A percentile compares a stretch with the other conserved stretches of the same genome.
Evolutionary conservation across 2,329 filamentous ascomycete genomes (phyloP).

Genomic region (Capronia epimyces): DNA sequence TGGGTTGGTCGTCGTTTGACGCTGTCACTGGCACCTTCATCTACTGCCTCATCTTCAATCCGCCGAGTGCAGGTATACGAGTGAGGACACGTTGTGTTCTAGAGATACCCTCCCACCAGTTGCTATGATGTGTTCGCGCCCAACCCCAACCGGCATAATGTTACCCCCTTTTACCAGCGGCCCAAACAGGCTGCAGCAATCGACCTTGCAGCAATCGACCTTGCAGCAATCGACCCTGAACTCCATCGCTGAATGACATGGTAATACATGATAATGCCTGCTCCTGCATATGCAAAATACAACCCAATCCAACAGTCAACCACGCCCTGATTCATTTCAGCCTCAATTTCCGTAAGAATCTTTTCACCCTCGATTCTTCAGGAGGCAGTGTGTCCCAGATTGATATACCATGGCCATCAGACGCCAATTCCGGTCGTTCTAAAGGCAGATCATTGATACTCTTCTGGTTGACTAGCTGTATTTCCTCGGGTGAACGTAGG

Average conservation of each 20-base stretch:
- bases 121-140: background rate
- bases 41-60: no score
- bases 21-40: no score
- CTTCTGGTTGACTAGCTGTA: conserved; percentile 62
- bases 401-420: conserved; percentile 39
- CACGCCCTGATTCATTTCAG: conserved; percentile 13
- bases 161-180: background rate
- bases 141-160: background rate
- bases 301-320: background rate
- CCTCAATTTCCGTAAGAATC: conserved; percentile 42
- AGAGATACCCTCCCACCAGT: background rate
- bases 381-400: conserved; percentile 42
- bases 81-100: background rate
- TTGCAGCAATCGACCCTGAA: background rate
- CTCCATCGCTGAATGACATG: conserved; percentile 17
- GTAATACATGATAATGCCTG: background rate
- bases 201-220: background rate
- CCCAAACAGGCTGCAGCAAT: background rate
- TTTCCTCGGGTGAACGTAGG: conserved; percentile 57
- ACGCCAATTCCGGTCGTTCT: conserved; percentile 50
- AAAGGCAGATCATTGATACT: conserved; percentile 53
- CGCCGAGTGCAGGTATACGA: background rate
- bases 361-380: conserved; percentile 39
- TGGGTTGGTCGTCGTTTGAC: no score
- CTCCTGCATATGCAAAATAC: conserved; percentile 1